Evolutionary conservation across 1,284 basidiomycete genomes (phyloP), one percentile per base, ranked within the genome.

Genomic region (Boletus smithii): DNA sequence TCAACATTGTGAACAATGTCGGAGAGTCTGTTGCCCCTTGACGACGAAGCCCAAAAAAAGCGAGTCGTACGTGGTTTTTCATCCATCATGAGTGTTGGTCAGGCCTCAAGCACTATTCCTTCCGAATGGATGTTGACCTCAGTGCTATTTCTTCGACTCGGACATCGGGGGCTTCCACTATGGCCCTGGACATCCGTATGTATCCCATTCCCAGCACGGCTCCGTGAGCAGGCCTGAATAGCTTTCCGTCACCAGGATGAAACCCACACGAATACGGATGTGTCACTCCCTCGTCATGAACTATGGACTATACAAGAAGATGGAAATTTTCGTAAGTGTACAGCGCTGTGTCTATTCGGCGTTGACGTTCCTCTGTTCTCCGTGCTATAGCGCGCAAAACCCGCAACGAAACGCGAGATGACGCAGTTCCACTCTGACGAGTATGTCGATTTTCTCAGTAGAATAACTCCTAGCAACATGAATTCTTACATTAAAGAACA

Each of bases 251-350:
- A 24, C 26, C 46, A 91, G 88, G 34, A 97, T 97, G 93, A 97
- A 97, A 68, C 94, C 95, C 10, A 95, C 92, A 18, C 79, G 95
- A 18, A 97, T 99, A 74, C 88, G 95, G 58, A 99, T 99, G 97
- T 97, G 95, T 65, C 97, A 99, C 71, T 95, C 94, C 8, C 79
- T 99, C 32, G 95, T 99, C 47, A 99, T 99, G 97, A 99, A 99
- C 73, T 99, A 98, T 66, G 95, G 95, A 20, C 71, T 95, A 14
- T 95, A 95, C 73, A 94, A 94, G 73, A 91, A 92, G 69, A 95
- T 95, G 92, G 92, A 95, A 70, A 95, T 97, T 54, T 95, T 95
- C 60, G 92, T 95, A 63, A 59, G 91, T 77, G 16, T 39, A 32
- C 8, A 40, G 34, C n/a, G 14, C 18, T 11, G 6, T 18, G 16